These are phyloP conservation scores for Microbotryum intermedium DNA, from an alignment of 1,284 basidiomycete species.

Conservation along the genomic window DNA sequence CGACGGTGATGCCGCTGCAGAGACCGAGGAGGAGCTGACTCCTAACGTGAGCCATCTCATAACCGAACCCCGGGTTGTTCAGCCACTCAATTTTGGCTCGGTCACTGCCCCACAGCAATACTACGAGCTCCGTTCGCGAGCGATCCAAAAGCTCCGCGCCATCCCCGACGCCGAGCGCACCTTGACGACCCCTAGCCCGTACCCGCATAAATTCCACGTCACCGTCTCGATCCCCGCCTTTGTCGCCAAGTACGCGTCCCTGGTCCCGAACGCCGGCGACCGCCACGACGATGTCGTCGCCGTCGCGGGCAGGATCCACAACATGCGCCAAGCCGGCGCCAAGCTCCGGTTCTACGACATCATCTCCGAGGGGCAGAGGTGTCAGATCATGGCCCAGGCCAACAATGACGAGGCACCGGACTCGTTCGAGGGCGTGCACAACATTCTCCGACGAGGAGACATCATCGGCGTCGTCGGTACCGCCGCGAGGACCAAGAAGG, in stretches of 20 bases:
- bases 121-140: slow-evolving; percentile 82
- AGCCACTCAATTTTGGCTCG: neutral
- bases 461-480: slow-evolving; percentile 86
- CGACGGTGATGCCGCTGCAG: slow-evolving; percentile 39
- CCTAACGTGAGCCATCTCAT: slow-evolving; percentile 56
- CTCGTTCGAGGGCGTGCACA: slow-evolving; percentile 65
- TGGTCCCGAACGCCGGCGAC: slow-evolving; percentile 46
- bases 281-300: slow-evolving; percentile 42
- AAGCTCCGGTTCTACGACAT: slow-evolving; percentile 95
- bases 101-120: slow-evolving; percentile 63
- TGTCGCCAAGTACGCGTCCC: slow-evolving; percentile 63
- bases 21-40: slow-evolving; percentile 63
- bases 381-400: slow-evolving; percentile 89
- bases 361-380: slow-evolving; percentile 81
- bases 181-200: slow-evolving; percentile 64
- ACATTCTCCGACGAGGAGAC: slow-evolving; percentile 87
- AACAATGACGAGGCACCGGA: slow-evolving; percentile 53
- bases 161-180: slow-evolving; percentile 51
- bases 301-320: slow-evolving; percentile 84
- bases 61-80: neutral
- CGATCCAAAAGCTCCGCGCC: slow-evolving; percentile 77
- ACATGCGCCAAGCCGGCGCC: slow-evolving; percentile 69
- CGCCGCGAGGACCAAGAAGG: slow-evolving; percentile 89
- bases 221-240: slow-evolving; percentile 67
- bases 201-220: slow-evolving; percentile 98